A percentile compares a stretch with the other conserved stretches of the same genome.
These are phyloP conservation scores for Silene vulgaris DNA, from an alignment of 179 eudicot species.

Conservation along the genomic window DNA sequence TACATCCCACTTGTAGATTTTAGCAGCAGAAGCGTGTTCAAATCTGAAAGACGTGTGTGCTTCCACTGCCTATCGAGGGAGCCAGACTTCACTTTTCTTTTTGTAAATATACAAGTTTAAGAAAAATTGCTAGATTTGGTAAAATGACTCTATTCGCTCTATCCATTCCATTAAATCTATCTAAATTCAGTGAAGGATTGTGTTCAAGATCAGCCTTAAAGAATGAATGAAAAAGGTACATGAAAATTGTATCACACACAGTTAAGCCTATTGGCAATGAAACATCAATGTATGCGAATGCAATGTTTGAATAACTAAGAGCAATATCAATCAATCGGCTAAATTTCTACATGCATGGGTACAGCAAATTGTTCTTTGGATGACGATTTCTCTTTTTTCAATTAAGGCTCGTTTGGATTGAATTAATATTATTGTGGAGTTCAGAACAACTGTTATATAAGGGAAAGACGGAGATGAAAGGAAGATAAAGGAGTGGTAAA, in stretches of 20 bases:
- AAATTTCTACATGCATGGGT: background rate
- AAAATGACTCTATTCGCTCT: background rate
- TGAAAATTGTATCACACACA: background rate
- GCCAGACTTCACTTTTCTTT: background rate
- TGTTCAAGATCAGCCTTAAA: background rate
- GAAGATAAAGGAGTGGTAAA: background rate
- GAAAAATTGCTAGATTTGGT: background rate
- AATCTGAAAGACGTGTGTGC: background rate
- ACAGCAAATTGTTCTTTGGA: background rate
- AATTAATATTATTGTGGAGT: too few species aligned
- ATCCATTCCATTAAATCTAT: background rate
- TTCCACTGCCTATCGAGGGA: background rate
- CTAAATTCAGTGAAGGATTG: background rate
- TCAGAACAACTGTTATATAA: too few species aligned
- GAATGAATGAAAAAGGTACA: background rate
- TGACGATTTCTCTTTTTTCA: background rate
- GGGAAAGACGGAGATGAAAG: background rate
- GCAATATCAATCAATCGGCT: background rate
- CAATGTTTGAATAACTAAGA: background rate
- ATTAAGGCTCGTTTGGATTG: too few species aligned
- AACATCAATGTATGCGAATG: background rate
- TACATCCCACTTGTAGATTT: slow-evolving; percentile 9
- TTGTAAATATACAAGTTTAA: background rate
- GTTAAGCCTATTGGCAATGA: background rate
- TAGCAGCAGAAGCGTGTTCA: slow-evolving; percentile 7